phyloP scores from a whole-genome alignment of 2,329 filamentous ascomycete genomes.

The Hirsutella thompsonii region DNA sequence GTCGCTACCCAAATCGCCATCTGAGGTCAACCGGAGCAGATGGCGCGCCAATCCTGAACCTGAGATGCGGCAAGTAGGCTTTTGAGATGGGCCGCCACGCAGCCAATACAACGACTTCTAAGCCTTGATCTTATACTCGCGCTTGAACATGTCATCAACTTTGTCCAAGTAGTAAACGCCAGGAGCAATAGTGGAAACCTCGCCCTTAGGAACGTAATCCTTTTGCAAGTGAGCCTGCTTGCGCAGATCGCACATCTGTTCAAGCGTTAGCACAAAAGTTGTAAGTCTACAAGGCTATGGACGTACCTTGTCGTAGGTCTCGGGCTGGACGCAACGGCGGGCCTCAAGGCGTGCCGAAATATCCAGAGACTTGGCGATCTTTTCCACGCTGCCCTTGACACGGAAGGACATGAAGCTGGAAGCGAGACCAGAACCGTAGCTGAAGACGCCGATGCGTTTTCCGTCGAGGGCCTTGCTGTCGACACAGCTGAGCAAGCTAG shows the following conservation, averaged over 20 bases:
- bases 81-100: not conserved
- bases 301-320: conserved; percentile 56
- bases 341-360: conserved; percentile 55
- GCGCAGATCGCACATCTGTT: conserved; percentile 63
- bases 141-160: conserved; percentile 78
- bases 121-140: conserved; percentile 64
- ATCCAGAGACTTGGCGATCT: conserved; percentile 55
- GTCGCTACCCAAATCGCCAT: too few species aligned
- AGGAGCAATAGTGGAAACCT: conserved; percentile 48
- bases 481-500: conserved; percentile 53
- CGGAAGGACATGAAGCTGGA: conserved; percentile 63
- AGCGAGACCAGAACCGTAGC: conserved; percentile 65
- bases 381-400: conserved; percentile 55
- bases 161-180: conserved; percentile 70
- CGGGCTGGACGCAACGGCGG: conserved; percentile 53
- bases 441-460: conserved; percentile 66
- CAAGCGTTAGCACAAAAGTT: conserved; percentile 10
- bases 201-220: conserved; percentile 59
- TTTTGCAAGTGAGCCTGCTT: conserved; percentile 78
- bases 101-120: conserved; percentile 23
- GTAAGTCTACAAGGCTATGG: too few species aligned
- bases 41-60: too few species aligned
- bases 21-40: too few species aligned
- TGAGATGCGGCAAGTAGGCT: too few species aligned
- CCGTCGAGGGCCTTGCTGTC: conserved; percentile 50